Evolutionary conservation across 345 rosid genomes (phyloP).

Genomic region (Salix dunnii): DNA sequence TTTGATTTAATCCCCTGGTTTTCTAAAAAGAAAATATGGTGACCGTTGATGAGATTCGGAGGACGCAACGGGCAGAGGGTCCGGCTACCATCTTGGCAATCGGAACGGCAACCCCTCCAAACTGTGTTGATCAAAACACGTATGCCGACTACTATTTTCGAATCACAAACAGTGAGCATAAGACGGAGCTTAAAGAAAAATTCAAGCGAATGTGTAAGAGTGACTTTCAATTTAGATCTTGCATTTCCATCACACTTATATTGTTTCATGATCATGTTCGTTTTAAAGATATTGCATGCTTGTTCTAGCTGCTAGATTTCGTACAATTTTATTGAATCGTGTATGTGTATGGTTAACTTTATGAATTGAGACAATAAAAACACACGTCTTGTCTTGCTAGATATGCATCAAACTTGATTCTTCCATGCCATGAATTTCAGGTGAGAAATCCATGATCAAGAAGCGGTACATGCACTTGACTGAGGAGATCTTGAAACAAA

Average conservation of each 20-base stretch:
- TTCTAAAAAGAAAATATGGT: conserved; percentile 22
- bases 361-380: too few species aligned
- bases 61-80: conserved; percentile 43
- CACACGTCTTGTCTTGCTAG: too few species aligned
- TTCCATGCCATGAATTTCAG: conserved; percentile 21
- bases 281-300: neutral
- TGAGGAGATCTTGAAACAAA: conserved; percentile 61
- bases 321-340: too few species aligned
- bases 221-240: neutral
- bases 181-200: conserved; percentile 47
- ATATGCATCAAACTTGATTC: too few species aligned
- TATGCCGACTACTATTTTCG: conserved; percentile 56
- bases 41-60: conserved; percentile 40
- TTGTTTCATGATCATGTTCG: neutral
- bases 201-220: conserved; percentile 61
- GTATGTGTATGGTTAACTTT: too few species aligned
- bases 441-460: conserved; percentile 65
- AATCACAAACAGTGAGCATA: conserved; percentile 52
- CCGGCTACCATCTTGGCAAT: conserved; percentile 54
- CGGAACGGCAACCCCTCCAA: conserved; percentile 47
- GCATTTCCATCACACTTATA: neutral
- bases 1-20: neutral
- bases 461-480: conserved; percentile 67
- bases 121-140: conserved; percentile 39
- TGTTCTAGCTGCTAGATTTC: neutral